phyloP scores from a whole-genome alignment of 176 grass and related monocot species.

The Oryza rufipogon region DNA sequence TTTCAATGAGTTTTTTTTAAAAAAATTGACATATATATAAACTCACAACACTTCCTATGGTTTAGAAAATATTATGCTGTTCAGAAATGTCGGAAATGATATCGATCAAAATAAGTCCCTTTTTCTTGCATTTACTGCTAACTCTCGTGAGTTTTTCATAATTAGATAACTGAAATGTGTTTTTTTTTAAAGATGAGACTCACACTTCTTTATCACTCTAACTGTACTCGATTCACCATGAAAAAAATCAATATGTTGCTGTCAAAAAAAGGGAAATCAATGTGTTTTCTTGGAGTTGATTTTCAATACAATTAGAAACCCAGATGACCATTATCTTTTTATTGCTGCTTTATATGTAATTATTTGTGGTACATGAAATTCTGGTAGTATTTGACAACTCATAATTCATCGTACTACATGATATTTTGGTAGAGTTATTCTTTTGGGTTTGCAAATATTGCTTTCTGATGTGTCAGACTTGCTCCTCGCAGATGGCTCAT shows the following conservation, averaged over 20 bases:
- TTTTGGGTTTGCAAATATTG: not conserved
- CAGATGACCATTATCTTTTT: constrained; percentile 24
- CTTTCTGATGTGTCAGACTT: constrained; percentile 45
- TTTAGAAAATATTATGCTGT: constrained; percentile 19
- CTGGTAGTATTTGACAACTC: not conserved
- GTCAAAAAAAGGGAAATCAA: too few relatives aligned
- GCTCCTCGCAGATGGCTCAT: constrained; percentile 60
- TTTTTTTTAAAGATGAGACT: constrained; percentile 27
- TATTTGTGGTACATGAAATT: constrained; percentile 10
- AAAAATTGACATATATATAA: not conserved
- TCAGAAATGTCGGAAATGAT: constrained; percentile 27
- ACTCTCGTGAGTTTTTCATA: not conserved
- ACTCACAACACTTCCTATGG: not conserved
- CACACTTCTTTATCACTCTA: constrained; percentile 8
- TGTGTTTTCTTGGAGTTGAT: not conserved
- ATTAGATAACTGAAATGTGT: constrained; percentile 8
- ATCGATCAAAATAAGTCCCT: not conserved
- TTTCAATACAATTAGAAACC: constrained; percentile 13
- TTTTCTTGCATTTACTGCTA: not conserved
- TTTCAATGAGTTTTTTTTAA: not conserved
- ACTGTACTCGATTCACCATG: not conserved
- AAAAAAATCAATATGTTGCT: constrained; percentile 21
- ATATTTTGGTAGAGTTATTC: not conserved
- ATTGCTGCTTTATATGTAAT: constrained; percentile 15
- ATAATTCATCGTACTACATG: constrained; percentile 10